Evolutionary conservation across 2,329 filamentous ascomycete species (phyloP).

Genomic region (Coniella lustricola): DNA sequence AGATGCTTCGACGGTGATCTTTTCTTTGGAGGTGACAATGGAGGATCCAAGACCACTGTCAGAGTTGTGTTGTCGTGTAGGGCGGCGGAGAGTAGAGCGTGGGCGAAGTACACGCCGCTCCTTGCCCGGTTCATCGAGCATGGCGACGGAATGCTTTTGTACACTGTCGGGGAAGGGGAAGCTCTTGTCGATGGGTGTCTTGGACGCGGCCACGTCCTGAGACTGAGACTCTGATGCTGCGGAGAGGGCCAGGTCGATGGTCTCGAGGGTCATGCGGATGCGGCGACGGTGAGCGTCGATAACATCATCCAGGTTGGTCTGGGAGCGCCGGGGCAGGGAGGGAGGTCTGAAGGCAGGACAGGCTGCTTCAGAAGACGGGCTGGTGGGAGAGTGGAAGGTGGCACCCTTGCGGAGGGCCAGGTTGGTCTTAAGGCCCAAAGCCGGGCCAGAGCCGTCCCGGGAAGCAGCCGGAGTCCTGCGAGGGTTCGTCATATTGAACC

Average conservation of each 20-base stretch:
- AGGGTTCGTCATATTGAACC: constrained; percentile 30
- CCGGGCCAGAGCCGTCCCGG: constrained; percentile 33
- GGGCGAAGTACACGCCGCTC: constrained; percentile 47
- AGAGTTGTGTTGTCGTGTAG: constrained; percentile 62
- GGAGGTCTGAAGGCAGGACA: constrained; percentile 41
- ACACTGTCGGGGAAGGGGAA: constrained; percentile 54
- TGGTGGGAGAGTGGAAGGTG: constrained; percentile 53
- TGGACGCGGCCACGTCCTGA: constrained; percentile 19
- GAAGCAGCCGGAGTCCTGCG: constrained; percentile 37
- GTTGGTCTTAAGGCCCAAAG: constrained; percentile 45
- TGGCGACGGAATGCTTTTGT: constrained; percentile 48
- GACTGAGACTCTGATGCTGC: constrained; percentile 30
- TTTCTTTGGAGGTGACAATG: constrained; percentile 54
- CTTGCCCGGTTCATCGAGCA: constrained; percentile 34
- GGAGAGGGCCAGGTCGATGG: constrained; percentile 57
- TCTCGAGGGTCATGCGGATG: constrained; percentile 57
- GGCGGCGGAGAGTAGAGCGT: constrained; percentile 42
- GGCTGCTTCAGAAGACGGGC: constrained; percentile 24
- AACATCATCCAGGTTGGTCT: constrained; percentile 65
- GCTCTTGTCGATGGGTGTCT: constrained; percentile 45
- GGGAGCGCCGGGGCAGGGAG: constrained; percentile 56
- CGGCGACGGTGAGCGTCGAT: constrained; percentile 63
- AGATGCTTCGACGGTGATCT: constrained; percentile 37
- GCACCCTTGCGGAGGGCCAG: constrained; percentile 62
- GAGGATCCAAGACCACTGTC: constrained; percentile 88